Evolutionary conservation across 2,329 filamentous ascomycete species (phyloP).

Genomic region (Penicillium sp.): DNA sequence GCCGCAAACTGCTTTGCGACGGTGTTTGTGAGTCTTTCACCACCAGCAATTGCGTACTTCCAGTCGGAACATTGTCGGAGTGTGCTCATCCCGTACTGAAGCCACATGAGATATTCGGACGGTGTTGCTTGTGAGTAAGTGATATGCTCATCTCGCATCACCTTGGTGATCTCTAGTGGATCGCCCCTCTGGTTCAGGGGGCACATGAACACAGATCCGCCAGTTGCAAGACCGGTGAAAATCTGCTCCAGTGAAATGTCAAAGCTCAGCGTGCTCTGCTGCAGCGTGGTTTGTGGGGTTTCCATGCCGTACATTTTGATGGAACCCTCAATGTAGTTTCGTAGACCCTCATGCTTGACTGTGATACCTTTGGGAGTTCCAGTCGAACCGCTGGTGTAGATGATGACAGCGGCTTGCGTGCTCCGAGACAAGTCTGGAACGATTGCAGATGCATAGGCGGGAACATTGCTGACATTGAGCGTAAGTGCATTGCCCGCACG

Average conservation of each 20-base stretch:
- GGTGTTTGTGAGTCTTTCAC: conserved; percentile 4
- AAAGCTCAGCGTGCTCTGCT: conserved; percentile 15
- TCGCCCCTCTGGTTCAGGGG: conserved; percentile 3
- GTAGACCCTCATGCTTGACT: conserved; percentile 5
- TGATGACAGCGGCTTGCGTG: background rate
- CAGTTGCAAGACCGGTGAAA: conserved; percentile 5
- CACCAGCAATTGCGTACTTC: conserved; percentile 6
- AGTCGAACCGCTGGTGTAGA: conserved; percentile 20
- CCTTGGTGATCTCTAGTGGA: background rate
- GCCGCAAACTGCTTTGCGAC: background rate
- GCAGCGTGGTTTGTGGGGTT: conserved; percentile 2
- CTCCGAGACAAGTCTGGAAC: background rate
- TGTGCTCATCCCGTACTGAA: conserved; percentile 1
- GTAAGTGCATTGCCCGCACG: background rate
- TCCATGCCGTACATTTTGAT: background rate
- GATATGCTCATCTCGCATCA: conserved; percentile 7
- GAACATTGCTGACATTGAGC: background rate
- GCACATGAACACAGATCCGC: conserved; percentile 8
- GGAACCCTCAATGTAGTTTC: background rate
- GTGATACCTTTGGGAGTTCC: conserved; percentile 18
- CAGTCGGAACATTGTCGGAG: conserved; percentile 1
- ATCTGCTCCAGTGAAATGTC: conserved; percentile 13
- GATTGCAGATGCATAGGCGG: background rate
- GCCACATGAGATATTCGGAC: conserved; percentile 3
- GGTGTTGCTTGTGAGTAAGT: conserved; percentile 5